Percentiles rank a stretch among this genome's conserved stretches.
These are phyloP conservation scores for Pontederia paniculata DNA, from an alignment of 176 grass and related monocot species.

Conservation along the genomic window DNA sequence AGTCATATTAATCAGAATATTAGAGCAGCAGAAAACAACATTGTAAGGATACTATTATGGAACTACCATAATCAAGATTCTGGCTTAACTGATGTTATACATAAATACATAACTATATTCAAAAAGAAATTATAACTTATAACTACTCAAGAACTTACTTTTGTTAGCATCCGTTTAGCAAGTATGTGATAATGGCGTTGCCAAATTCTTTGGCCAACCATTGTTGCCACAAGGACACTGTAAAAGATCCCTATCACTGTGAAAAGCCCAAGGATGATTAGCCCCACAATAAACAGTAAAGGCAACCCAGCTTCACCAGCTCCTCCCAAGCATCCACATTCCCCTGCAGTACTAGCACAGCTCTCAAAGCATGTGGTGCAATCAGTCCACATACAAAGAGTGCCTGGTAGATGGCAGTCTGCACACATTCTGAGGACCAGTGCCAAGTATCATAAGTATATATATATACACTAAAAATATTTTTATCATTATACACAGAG, in stretches of 20 bases:
- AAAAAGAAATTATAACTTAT: neutral
- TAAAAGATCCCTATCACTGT: conserved; percentile 70
- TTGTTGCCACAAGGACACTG: conserved; percentile 65
- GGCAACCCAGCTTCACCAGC: conserved; percentile 66
- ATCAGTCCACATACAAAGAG: conserved; percentile 77
- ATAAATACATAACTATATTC: too few species aligned
- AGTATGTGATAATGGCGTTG: conserved; percentile 81
- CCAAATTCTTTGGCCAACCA: conserved; percentile 92
- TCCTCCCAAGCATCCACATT: conserved; percentile 81
- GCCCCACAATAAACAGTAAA: conserved; percentile 71
- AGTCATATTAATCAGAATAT: neutral
- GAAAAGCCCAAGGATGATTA: conserved; percentile 56
- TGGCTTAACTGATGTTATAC: neutral
- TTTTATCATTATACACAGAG: neutral
- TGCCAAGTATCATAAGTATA: conserved; percentile 1
- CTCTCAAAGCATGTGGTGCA: conserved; percentile 80
- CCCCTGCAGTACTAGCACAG: conserved; percentile 58
- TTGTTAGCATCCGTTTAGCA: conserved; percentile 84
- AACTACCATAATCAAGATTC: neutral
- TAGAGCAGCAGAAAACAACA: neutral
- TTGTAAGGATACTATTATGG: neutral
- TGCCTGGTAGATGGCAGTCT: conserved; percentile 78
- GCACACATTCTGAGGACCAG: conserved; percentile 65
- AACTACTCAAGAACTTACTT: conserved; percentile 27
- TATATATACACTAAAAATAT: too few species aligned